Evolutionary conservation across 148 eudicot genomes (phyloP).

Genomic region (Drosera capensis): DNA sequence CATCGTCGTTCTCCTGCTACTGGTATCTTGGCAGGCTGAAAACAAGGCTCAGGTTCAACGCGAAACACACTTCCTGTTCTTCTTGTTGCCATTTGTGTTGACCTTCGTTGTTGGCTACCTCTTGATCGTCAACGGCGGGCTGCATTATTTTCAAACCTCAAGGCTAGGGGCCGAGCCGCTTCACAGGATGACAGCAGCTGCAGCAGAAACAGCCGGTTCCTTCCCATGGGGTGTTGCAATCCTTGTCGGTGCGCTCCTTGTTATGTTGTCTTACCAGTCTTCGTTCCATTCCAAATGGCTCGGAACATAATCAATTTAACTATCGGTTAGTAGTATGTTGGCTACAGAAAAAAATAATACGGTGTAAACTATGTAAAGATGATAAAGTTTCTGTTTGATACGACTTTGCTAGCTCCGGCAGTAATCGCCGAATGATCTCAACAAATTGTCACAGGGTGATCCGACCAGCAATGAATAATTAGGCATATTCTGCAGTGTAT

Average conservation of each 20-base stretch:
- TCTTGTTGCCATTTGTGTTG: conserved; percentile 27
- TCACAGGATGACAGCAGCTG: conserved; percentile 1
- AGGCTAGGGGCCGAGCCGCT: conserved; percentile 4
- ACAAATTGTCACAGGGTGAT: too few relatives aligned
- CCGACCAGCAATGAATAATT: too few relatives aligned
- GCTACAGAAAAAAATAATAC: too few relatives aligned
- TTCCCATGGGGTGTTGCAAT: conserved; percentile 43
- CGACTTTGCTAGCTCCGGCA: too few relatives aligned
- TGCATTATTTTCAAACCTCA: conserved; percentile 5
- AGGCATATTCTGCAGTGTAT: too few relatives aligned
- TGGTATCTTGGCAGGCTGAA: conserved; percentile 32
- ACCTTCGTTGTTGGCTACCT: conserved; percentile 25
- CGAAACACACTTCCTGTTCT: conserved; percentile 25
- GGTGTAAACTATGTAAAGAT: too few relatives aligned
- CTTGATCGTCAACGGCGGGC: conserved; percentile 15
- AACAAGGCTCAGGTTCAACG: conserved; percentile 29
- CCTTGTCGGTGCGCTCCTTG: conserved; percentile 25
- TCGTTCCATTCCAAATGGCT: conserved; percentile 38
- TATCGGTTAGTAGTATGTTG: too few relatives aligned
- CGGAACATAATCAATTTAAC: too few relatives aligned
- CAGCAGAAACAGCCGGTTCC: conserved; percentile 5
- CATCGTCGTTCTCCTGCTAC: conserved; percentile 41
- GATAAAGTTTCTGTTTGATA: too few relatives aligned
- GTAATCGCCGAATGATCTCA: too few relatives aligned
- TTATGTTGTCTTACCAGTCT: conserved; percentile 36